Evolutionary conservation across 2,329 filamentous ascomycete species (phyloP).

Genomic region (Colletotrichum sp.): DNA sequence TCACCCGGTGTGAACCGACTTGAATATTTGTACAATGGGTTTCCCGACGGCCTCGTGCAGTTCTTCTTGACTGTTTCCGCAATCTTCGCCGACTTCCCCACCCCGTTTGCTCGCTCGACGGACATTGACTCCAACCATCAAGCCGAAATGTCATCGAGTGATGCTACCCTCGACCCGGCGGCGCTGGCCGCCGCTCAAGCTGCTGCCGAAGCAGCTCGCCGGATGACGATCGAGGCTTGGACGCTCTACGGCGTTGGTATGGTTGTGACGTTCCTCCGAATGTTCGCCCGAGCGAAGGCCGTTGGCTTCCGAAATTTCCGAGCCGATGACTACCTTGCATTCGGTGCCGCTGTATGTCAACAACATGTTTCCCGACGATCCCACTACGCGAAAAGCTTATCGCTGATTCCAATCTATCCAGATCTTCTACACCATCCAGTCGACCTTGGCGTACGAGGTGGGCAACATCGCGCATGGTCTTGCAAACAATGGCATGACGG

Average conservation of each 20-base stretch:
- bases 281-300: constrained; percentile 30
- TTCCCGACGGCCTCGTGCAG: not conserved
- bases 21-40: not conserved
- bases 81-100: not conserved
- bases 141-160: not conserved
- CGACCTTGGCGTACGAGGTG: constrained; percentile 55
- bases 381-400: too few relatives aligned
- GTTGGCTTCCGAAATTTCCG: constrained; percentile 28
- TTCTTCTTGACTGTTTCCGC: not conserved
- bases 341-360: constrained; percentile 21
- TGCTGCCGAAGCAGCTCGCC: constrained; percentile 23
- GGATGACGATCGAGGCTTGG: constrained; percentile 28
- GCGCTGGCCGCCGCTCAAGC: constrained; percentile 25
- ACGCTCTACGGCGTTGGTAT: constrained; percentile 31
- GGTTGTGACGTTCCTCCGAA: constrained; percentile 29
- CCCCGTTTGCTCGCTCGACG: not conserved
- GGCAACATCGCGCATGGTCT: constrained; percentile 53
- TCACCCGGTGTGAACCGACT: not conserved
- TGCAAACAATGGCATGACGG: constrained; percentile 63
- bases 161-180: constrained; percentile 4
- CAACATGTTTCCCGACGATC: not conserved
- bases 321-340: constrained; percentile 34
- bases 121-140: not conserved
- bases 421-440: constrained; percentile 55
- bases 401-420: constrained; percentile 26